A percentile compares a stretch with the other conserved stretches of the same genome.
Evolutionary conservation across 176 grass and related monocot species (phyloP).

Genomic region (Avena sativa): DNA sequence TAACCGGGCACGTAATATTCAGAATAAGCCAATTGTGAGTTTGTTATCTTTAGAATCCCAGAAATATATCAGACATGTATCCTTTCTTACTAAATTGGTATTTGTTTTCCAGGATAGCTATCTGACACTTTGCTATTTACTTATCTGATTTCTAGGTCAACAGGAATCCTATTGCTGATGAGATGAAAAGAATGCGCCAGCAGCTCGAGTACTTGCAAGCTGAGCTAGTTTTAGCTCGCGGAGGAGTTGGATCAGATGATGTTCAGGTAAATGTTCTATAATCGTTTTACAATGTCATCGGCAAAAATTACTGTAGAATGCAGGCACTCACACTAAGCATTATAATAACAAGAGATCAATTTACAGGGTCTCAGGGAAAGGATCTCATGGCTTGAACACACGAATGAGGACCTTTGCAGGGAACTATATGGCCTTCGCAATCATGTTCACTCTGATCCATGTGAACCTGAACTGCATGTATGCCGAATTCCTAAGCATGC

Average conservation of each 20-base stretch:
- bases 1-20: constrained; percentile 98
- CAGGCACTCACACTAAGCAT: constrained; percentile 20
- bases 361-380: constrained; percentile 87
- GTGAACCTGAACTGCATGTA: constrained; percentile 81
- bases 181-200: constrained; percentile 98
- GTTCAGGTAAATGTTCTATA: constrained; percentile 69
- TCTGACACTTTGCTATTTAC: constrained; percentile 8
- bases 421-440: constrained; percentile 71
- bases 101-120: constrained; percentile 4
- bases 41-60: constrained; percentile 15
- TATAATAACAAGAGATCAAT: constrained; percentile 45
- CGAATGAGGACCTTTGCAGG: constrained; percentile 87
- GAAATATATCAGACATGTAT: constrained; percentile 9
- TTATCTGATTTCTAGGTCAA: constrained; percentile 75
- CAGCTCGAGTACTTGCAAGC: constrained; percentile 91
- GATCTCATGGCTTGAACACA: constrained; percentile 92
- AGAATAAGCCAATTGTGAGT: constrained; percentile 96
- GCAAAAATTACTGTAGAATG: background rate
- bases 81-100: constrained; percentile 24
- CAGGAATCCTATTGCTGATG: constrained; percentile 97
- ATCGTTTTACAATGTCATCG: background rate
- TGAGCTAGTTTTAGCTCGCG: constrained; percentile 81
- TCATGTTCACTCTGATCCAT: constrained; percentile 52
- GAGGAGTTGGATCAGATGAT: constrained; percentile 76
- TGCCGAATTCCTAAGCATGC: constrained; percentile 33